phyloP scores from a whole-genome alignment of 176 grass and related monocot genomes.

The Saccharum spontaneum region DNA sequence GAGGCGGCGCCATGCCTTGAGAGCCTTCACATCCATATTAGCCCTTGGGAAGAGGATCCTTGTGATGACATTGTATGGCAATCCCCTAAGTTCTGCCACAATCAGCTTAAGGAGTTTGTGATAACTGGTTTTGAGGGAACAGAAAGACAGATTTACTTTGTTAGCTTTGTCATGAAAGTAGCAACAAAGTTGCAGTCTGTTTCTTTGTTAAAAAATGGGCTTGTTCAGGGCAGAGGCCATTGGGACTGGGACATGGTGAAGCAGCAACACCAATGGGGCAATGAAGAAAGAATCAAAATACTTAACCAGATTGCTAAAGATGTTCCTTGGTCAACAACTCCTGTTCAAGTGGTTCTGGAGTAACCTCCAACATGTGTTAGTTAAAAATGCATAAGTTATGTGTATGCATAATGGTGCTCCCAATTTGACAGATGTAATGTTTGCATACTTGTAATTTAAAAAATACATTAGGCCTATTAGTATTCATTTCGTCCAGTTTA shows the following conservation, averaged over 20 bases:
- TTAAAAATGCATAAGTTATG: too few species aligned
- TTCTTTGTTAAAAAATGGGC: neutral
- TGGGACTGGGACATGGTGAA: conserved; percentile 10
- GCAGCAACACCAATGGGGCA: neutral
- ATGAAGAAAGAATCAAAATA: neutral
- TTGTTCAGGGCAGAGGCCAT: neutral
- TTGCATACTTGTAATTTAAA: too few species aligned
- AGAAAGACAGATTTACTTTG: conserved; percentile 20
- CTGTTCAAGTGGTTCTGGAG: neutral
- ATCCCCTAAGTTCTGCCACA: neutral
- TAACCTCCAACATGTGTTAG: neutral
- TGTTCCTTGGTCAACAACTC: neutral
- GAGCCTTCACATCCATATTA: conserved; percentile 9
- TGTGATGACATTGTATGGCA: neutral
- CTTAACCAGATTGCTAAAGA: neutral
- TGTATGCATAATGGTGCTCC: too few species aligned
- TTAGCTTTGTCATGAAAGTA: neutral
- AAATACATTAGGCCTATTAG: too few species aligned
- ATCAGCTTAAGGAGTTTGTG: conserved; percentile 13
- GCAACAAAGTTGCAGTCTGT: neutral
- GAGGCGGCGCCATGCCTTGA: neutral
- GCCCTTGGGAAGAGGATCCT: neutral
- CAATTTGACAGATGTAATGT: too few species aligned
- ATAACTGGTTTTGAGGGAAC: conserved; percentile 15
- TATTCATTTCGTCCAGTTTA: too few species aligned